These are phyloP conservation scores for Hypoxylon sp. DNA, from an alignment of 2,329 filamentous ascomycete genomes.

Conservation along the genomic window DNA sequence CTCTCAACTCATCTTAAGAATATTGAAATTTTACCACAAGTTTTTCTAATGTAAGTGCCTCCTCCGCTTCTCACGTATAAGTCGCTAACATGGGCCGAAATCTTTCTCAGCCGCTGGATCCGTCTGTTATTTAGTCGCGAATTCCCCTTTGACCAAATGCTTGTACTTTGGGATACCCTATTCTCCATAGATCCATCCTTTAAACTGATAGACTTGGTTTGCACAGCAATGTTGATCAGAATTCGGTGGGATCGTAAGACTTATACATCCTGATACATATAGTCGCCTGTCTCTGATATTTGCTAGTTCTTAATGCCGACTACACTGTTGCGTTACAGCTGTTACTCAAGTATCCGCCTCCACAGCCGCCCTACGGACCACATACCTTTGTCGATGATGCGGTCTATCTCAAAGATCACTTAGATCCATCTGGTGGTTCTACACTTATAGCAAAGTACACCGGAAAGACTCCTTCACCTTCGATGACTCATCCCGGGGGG, in stretches of 20 bases:
- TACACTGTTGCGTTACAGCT: conserved; percentile 88
- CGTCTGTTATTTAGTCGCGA: conserved; percentile 93
- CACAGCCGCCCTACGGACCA: conserved; percentile 73
- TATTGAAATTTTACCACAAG: conserved; percentile 94
- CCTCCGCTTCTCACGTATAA: not conserved
- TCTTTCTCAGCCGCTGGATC: conserved; percentile 82
- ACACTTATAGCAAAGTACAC: conserved; percentile 81
- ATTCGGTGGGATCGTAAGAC: conserved; percentile 88
- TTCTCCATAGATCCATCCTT: conserved; percentile 88
- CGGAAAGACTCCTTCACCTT: conserved; percentile 63
- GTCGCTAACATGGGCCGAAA: conserved; percentile 23
- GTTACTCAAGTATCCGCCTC: conserved; percentile 85
- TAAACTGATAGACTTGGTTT: conserved; percentile 89
- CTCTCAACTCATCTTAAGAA: conserved; percentile 83
- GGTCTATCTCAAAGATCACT: conserved; percentile 77
- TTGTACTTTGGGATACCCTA: conserved; percentile 90
- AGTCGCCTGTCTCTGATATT: conserved; percentile 45
- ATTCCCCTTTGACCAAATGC: conserved; percentile 87
- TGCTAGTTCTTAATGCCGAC: conserved; percentile 83
- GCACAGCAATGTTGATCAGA: conserved; percentile 91
- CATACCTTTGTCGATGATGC: conserved; percentile 90
- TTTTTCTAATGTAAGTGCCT: conserved; percentile 85
- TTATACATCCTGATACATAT: not conserved
- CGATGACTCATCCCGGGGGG: conserved; percentile 49
- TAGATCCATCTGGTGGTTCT: conserved; percentile 73